Conservation (phyloP, 108 stramenopile genomes). For the Chaetoceros tenuissimus region DNA sequence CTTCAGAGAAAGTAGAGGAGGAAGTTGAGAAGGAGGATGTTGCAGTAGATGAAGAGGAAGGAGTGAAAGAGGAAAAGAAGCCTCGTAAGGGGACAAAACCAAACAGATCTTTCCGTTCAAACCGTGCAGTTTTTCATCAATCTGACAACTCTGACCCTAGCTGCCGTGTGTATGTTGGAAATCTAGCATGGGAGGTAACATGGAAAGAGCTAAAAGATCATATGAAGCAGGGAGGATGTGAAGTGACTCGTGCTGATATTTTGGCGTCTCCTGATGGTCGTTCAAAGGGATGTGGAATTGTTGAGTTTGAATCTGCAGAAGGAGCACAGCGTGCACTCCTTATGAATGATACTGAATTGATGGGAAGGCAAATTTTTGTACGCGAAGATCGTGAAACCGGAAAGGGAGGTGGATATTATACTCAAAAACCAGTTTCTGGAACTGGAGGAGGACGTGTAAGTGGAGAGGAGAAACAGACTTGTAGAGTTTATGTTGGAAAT, state of each 20-base stretch:
- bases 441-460: background rate
- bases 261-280: constrained; percentile 66
- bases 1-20: background rate
- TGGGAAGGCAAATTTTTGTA: constrained; percentile 60
- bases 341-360: constrained; percentile 68
- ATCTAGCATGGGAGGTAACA: constrained; percentile 68
- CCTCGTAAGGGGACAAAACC: background rate
- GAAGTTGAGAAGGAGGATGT: background rate
- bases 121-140: background rate
- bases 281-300: constrained; percentile 88
- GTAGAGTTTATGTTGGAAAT: constrained; percentile 84
- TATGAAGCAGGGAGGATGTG: constrained; percentile 69
- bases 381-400: constrained; percentile 51
- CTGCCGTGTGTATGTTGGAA: constrained; percentile 80
- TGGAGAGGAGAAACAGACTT: constrained; percentile 2
- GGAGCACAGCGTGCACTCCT: constrained; percentile 55
- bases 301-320: constrained; percentile 63
- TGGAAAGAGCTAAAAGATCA: constrained; percentile 96
- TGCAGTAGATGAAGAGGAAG: background rate
- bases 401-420: background rate
- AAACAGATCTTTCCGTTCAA: background rate
- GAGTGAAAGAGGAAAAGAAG: background rate
- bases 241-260: constrained; percentile 74
- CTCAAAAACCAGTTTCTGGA: background rate
- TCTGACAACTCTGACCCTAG: constrained; percentile 10